Evolutionary conservation across 1,284 basidiomycete genomes (phyloP), one percentile per base, ranked within the genome.

Genomic region (Cutaneotrichosporon mucoides): DNA sequence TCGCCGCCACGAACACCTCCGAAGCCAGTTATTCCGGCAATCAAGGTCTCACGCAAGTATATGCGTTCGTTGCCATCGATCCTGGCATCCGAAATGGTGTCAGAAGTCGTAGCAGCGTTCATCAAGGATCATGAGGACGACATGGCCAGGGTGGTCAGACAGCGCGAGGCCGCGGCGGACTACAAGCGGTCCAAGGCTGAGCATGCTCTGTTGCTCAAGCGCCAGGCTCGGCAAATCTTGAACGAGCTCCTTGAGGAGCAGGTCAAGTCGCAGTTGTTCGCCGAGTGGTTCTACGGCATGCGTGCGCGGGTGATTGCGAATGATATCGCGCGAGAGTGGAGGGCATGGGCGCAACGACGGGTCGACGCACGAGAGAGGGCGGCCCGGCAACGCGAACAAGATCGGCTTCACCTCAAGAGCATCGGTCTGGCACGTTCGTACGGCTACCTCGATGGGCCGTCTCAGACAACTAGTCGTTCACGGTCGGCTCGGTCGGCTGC

Each of bases 351-450:
- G 13, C 33, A 53, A 34, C 57, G 66, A 34, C 59, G 66, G 46
- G 44, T 48, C 16, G 62, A 60, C 4, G 56, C 57, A 8, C 46
- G 46, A 33, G 12, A 13, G 12, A 36, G 13, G 13, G 34, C 12
- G 2, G 46, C 33, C 4, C 59, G 53, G 49, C 65, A 70, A 36
- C 46, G 68, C 16, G 56, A 62, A 37, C 58, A 61, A 5, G 64
- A 65, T 13, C 62, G 60, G 35, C 55, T 52, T 2, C 50, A 56
- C 11, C 58, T 76, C 33, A 59, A 42, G 4, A 50, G 47, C 7
- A 72, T 73, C 69, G 70, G 72, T 5, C 46, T 73, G 38, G 66
- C 44, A 56, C 59, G 55, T 12, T 65, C 64, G 6, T 47, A 58
- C 6, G 56, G 53, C 1, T 37, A 50, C 6, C 37, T 55, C 13